These are phyloP conservation scores for Phialemoniopsis sp. DNA, from an alignment of 2,329 filamentous ascomycete species.

Conservation along the genomic window DNA sequence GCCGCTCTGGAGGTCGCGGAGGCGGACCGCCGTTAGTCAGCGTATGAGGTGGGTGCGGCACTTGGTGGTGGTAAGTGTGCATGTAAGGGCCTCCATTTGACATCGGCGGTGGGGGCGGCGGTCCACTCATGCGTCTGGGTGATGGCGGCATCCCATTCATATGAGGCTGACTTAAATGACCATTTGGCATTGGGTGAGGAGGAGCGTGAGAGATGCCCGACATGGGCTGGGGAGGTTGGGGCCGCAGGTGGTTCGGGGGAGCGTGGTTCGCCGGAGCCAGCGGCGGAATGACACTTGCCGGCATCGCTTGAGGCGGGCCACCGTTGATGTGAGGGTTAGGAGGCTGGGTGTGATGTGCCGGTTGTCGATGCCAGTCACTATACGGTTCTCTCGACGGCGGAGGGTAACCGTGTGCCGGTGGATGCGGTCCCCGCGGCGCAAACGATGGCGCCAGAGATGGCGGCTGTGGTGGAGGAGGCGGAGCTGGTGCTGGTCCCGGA, in stretches of 20 bases:
- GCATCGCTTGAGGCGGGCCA: conserved; percentile 21
- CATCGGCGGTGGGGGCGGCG: conserved; percentile 30
- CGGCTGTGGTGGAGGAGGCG: conserved; percentile 12
- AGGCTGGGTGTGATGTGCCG: conserved; percentile 38
- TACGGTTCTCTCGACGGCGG: conserved; percentile 27
- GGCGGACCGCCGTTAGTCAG: conserved; percentile 32
- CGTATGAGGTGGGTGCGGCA: conserved; percentile 25
- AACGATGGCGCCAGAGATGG: conserved; percentile 16
- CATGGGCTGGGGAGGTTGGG: conserved; percentile 47
- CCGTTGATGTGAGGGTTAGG: conserved; percentile 41
- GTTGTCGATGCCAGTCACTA: conserved; percentile 46
- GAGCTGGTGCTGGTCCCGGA: conserved; percentile 15
- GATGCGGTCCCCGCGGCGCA: conserved; percentile 21
- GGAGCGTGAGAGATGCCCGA: conserved; percentile 32
- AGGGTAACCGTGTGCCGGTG: conserved; percentile 32
- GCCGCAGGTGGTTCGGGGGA: too few relatives aligned
- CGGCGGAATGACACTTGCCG: conserved; percentile 14
- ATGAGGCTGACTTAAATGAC: conserved; percentile 30
- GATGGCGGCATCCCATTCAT: conserved; percentile 44
- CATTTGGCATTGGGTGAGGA: conserved; percentile 38
- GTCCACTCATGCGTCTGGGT: conserved; percentile 39
- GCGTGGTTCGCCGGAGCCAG: conserved; percentile 22
- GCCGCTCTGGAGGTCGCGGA: conserved; percentile 37
- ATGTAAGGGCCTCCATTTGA: conserved; percentile 17
- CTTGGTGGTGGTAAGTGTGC: conserved; percentile 23